These are phyloP conservation scores for Clavariopsis aquatica DNA, from an alignment of 495 filamentous ascomycete species.

Conservation along the genomic window DNA sequence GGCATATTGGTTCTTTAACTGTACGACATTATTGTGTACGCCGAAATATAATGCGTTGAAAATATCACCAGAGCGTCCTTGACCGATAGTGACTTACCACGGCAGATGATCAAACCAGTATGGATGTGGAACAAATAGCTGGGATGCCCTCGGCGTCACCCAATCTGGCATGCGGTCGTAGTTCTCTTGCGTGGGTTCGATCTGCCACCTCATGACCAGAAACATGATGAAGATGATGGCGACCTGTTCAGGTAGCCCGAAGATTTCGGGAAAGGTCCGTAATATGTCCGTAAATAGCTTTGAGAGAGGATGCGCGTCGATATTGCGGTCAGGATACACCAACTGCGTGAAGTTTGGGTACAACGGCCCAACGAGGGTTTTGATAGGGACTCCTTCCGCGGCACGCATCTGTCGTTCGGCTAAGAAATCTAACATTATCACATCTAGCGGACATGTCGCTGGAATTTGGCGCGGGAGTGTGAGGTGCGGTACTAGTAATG, in stretches of 20 bases:
- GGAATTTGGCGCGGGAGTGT: slow-evolving; percentile 59
- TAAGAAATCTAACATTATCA: slow-evolving; percentile 74
- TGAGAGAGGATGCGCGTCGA: slow-evolving; percentile 67
- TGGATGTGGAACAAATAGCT: slow-evolving; percentile 65
- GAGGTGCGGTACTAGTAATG: slow-evolving; percentile 18
- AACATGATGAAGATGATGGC: slow-evolving; percentile 82
- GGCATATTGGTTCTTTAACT: no score
- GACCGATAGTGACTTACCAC: slow-evolving; percentile 47
- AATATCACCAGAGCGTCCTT: background rate
- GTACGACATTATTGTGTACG: no score
- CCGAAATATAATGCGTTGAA: background rate
- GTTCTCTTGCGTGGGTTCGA: slow-evolving; percentile 71
- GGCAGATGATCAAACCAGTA: slow-evolving; percentile 78
- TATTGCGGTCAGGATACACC: slow-evolving; percentile 63
- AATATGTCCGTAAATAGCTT: slow-evolving; percentile 83
- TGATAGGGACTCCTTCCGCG: slow-evolving; percentile 58
- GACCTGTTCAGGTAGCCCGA: slow-evolving; percentile 69
- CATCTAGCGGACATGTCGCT: slow-evolving; percentile 72
- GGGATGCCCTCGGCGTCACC: slow-evolving; percentile 61
- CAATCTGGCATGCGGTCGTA: slow-evolving; percentile 70
- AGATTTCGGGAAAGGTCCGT: slow-evolving; percentile 69
- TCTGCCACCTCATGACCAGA: slow-evolving; percentile 79
- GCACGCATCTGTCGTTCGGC: slow-evolving; percentile 64
- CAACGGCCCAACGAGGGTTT: slow-evolving; percentile 67
- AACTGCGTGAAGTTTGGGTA: slow-evolving; percentile 77